Evolutionary conservation across 2,329 filamentous ascomycete genomes (phyloP).

Genomic region (Akanthomyces dipterigenus): DNA sequence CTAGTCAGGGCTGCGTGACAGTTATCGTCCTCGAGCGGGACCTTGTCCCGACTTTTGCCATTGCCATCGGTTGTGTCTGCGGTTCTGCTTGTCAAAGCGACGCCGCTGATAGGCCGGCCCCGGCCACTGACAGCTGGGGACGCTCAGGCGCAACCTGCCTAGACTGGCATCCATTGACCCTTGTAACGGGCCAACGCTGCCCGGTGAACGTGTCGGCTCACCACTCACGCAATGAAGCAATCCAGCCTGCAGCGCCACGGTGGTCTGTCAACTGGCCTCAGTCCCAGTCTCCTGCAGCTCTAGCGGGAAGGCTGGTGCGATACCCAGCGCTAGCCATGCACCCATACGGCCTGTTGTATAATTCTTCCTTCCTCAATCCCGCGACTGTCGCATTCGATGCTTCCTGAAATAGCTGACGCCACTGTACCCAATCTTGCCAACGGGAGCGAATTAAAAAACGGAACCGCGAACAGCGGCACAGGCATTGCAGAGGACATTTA

Average conservation of each 20-base stretch:
- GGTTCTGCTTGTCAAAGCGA: not conserved
- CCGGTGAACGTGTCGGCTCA: not conserved
- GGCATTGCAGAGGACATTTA: too few species aligned
- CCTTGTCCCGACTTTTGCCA: conserved; percentile 8
- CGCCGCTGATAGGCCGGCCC: not conserved
- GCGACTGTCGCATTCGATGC: not conserved
- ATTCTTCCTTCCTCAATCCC: not conserved
- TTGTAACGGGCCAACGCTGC: not conserved
- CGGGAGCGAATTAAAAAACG: too few species aligned
- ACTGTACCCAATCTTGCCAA: conserved; percentile 1
- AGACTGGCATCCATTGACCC: not conserved
- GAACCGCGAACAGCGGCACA: too few species aligned
- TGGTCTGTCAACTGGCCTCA: too few species aligned
- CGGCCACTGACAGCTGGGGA: not conserved
- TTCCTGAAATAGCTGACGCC: conserved; percentile 3
- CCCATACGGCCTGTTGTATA: not conserved
- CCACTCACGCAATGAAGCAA: not conserved
- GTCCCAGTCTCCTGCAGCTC: not conserved
- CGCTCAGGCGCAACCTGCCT: too few species aligned
- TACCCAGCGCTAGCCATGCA: conserved; percentile 1
- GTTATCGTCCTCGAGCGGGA: not conserved
- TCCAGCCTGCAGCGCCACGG: too few species aligned
- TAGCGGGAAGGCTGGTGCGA: not conserved
- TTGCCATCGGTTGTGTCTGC: not conserved
- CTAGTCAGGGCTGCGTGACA: too few species aligned